Conservation (phyloP, 805 yeast species). For the Isabelozyma gotoi region DNA sequence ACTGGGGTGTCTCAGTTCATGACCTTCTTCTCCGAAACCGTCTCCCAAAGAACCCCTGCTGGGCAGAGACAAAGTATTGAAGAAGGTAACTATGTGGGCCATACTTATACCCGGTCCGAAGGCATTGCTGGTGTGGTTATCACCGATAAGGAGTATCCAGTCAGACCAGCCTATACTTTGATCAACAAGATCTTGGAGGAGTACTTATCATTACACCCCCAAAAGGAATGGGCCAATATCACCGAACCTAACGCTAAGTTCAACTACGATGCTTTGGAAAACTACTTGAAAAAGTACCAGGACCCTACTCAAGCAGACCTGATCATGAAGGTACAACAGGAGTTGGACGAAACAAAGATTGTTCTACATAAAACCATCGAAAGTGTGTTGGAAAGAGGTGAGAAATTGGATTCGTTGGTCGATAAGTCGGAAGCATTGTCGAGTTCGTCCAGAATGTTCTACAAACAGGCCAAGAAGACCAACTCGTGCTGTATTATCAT, state of each 20-base stretch:
- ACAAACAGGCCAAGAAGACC: conserved; percentile 91
- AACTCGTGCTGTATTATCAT: conserved; percentile 84
- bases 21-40: conserved; percentile 91
- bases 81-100: conserved; percentile 88
- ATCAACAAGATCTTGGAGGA: conserved; percentile 90
- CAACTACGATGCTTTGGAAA: conserved; percentile 59
- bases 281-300: conserved; percentile 80
- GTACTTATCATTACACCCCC: conserved; percentile 79
- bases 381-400: conserved; percentile 92
- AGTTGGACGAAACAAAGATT: conserved; percentile 95
- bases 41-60: conserved; percentile 79
- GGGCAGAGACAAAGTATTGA: conserved; percentile 95
- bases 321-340: conserved; percentile 95
- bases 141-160: conserved; percentile 94
- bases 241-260: conserved; percentile 47
- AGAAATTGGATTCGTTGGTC: conserved; percentile 88
- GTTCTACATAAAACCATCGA: conserved; percentile 95
- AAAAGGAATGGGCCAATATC: conserved; percentile 59
- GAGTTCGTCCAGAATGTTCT: conserved; percentile 86
- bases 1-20: conserved; percentile 82
- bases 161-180: conserved; percentile 92
- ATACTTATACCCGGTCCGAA: conserved; percentile 85
- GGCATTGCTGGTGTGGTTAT: conserved; percentile 90
- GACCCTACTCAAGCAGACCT: conserved; percentile 98
- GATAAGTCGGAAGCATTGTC: conserved; percentile 94